Evolutionary conservation across 2,329 filamentous ascomycete genomes (phyloP).

Genomic region (Claviceps sp.): DNA sequence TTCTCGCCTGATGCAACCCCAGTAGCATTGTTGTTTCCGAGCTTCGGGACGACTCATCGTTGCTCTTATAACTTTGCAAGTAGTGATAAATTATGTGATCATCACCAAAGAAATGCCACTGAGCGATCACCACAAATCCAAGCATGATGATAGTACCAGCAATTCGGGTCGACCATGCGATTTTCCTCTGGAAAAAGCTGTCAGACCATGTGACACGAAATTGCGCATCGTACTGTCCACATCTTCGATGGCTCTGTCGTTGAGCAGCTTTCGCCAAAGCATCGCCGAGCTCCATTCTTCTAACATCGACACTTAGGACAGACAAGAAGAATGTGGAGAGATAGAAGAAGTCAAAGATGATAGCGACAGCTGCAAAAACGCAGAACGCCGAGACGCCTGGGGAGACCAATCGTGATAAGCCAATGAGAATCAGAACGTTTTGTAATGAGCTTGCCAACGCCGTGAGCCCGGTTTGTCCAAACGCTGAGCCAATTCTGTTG

Average conservation of each 20-base stretch:
- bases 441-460: conserved; percentile 55
- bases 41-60: conserved; percentile 13
- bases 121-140: conserved; percentile 57
- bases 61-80: conserved; percentile 12
- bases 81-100: conserved; percentile 27
- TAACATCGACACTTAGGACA: conserved; percentile 67
- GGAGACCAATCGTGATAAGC: conserved; percentile 53
- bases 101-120: conserved; percentile 64
- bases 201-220: conserved; percentile 36
- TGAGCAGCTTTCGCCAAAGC: conserved; percentile 46
- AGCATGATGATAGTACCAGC: conserved; percentile 62
- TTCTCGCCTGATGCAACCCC: conserved; percentile 59
- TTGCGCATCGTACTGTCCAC: conserved; percentile 12
- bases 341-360: conserved; percentile 66
- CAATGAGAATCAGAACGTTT: conserved; percentile 52
- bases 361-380: conserved; percentile 60
- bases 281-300: conserved; percentile 62
- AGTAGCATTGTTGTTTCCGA: conserved; percentile 32
- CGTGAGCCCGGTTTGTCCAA: conserved; percentile 59
- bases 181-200: conserved; percentile 47
- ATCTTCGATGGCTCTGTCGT: conserved; percentile 20
- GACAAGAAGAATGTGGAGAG: conserved; percentile 69
- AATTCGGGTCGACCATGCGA: conserved; percentile 58
- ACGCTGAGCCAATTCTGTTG: conserved; percentile 56
- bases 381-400: conserved; percentile 64